Conservation (phyloP, 1,284 basidiomycete species). For the Schizophyllum amplum region DNA sequence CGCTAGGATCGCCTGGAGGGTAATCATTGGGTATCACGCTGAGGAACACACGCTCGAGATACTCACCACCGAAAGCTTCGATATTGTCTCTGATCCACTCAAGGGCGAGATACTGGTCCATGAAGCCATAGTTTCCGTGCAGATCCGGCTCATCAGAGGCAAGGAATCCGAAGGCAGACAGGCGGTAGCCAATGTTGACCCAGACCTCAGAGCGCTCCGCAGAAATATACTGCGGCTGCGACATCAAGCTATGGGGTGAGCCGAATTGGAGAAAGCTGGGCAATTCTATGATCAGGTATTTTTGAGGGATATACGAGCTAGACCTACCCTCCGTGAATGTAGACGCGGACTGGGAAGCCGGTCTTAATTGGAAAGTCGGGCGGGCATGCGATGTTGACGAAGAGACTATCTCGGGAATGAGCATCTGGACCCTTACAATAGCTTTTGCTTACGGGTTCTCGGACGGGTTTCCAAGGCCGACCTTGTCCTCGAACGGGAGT, state of each 20-base stretch:
- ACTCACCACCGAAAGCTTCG: constrained; percentile 46
- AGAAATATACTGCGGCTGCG: constrained; percentile 61
- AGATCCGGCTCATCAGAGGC: constrained; percentile 52
- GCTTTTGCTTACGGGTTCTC: constrained; percentile 50
- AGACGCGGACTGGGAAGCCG: constrained; percentile 61
- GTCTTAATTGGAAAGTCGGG: constrained; percentile 40
- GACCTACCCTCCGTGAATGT: constrained; percentile 64
- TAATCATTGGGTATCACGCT: neutral
- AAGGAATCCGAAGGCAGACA: constrained; percentile 69
- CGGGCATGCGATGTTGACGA: constrained; percentile 63
- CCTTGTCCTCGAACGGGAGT: constrained; percentile 40
- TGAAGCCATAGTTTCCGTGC: constrained; percentile 71
- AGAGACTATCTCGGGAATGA: constrained; percentile 34
- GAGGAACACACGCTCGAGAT: neutral
- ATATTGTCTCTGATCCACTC: constrained; percentile 59
- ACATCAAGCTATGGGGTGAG: constrained; percentile 48
- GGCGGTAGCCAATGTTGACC: constrained; percentile 65
- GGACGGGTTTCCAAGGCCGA: constrained; percentile 56
- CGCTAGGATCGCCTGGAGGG: constrained; percentile 39
- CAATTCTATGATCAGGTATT: neutral
- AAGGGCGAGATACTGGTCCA: constrained; percentile 64
- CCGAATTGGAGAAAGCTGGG: constrained; percentile 74
- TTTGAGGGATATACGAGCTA: neutral
- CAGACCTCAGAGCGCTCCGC: constrained; percentile 59
- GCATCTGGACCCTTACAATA: neutral